Base-by-base conservation (phyloP, 2,329 filamentous ascomycete genomes). In the Verruconis gallopava region DNA sequence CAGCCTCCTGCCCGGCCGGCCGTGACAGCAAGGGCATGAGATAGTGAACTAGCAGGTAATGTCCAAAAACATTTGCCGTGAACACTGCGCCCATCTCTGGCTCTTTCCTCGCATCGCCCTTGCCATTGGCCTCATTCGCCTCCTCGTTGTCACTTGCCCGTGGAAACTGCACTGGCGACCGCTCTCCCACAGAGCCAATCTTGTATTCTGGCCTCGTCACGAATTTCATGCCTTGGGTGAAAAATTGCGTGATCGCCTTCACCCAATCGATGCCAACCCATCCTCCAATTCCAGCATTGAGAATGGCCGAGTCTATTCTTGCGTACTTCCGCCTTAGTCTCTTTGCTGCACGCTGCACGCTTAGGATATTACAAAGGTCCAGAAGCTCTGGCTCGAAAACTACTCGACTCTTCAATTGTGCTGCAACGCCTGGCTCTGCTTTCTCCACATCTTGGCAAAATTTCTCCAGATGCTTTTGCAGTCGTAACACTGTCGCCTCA, bases 1-100 rank as follows among this genome's bases (percentile, higher is more conserved):
- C 82, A 0, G 38, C 22, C 5, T 5, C 37, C 47, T 66, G 61
- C 48, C 32, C 53, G 53, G 13, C 54, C 55, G 39, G 75, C 64
- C 51, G 50, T 5, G 46, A 46, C 33, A 98, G 71, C 9, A 95
- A 67, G 0, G 85, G 81, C 50, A 81, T 71, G 9, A 96, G 71
- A 54, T 80, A 77, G 58, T 94, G 88, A 13, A 76, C 75, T 18
- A 98, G 75, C 54, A 95, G 65, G 58, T 98, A 96, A 64, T 98
- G 91, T 0, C 91, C 91, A 56, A 98, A 96, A 21, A 94, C 73
- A 55, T 96, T 96, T 38, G 89, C 81, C 57, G 80, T 81, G 58
- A 96, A 98, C 14, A 94, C 77, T 50, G 85, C 72, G 3, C 85
- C 88, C 1, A 98, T 65, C 4, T 67, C 63, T 1, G 80, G 77